phyloP scores from a whole-genome alignment of 2,329 filamentous ascomycete species.

The Diaporthe velutina region DNA sequence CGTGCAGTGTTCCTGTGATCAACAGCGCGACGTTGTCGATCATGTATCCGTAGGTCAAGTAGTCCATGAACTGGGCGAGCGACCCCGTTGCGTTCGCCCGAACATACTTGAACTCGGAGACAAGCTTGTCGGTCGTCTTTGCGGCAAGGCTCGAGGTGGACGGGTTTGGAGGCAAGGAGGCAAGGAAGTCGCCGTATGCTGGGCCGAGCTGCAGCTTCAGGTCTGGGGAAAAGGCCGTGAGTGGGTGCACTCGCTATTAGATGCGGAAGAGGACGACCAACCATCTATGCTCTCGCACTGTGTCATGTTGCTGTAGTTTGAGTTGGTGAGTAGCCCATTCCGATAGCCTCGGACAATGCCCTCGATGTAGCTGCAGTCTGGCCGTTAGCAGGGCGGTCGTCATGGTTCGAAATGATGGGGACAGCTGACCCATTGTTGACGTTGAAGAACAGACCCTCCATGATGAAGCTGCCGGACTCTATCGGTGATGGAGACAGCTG shows the following conservation, averaged over 20 bases:
- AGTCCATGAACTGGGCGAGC: conserved; percentile 96
- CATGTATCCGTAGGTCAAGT: conserved; percentile 99
- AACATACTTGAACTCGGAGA: conserved; percentile 96
- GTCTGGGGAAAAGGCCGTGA: conserved; percentile 67
- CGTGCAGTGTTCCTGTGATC: conserved; percentile 97
- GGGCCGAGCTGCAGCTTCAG: conserved; percentile 97
- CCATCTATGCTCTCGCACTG: conserved; percentile 99
- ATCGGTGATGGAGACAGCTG: conserved; percentile 26
- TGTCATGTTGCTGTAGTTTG: conserved; percentile 95
- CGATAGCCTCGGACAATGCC: conserved; percentile 97
- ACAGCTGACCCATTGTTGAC: conserved; percentile 83
- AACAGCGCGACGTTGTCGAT: conserved; percentile 99
- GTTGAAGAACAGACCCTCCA: conserved; percentile 96
- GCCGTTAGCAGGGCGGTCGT: conserved; percentile 39
- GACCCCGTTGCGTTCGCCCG: conserved; percentile 94
- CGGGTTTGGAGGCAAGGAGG: conserved; percentile 92
- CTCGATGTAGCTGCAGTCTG: conserved; percentile 84
- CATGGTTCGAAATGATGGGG: neutral
- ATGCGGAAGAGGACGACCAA: conserved; percentile 54
- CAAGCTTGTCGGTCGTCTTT: conserved; percentile 97
- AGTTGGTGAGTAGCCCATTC: conserved; percentile 88
- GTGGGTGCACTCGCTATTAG: neutral
- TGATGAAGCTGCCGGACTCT: conserved; percentile 51
- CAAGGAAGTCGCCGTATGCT: conserved; percentile 96
- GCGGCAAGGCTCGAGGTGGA: conserved; percentile 95